These are phyloP conservation scores for Trichoderma aggressivum DNA, from an alignment of 2,329 filamentous ascomycete species.

Conservation along the genomic window DNA sequence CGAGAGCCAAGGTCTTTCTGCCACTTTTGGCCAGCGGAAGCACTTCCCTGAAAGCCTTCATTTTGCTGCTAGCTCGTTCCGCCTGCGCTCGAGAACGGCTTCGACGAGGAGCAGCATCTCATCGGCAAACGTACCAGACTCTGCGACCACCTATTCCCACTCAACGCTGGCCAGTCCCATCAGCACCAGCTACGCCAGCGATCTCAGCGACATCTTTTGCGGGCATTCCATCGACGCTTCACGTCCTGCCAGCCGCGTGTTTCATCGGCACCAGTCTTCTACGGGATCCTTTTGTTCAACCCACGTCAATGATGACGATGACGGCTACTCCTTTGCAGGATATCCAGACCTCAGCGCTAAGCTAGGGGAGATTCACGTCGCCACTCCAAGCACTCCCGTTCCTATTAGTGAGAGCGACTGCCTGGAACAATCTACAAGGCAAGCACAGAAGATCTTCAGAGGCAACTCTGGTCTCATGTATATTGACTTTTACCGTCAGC, in stretches of 20 bases:
- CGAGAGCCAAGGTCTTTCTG: constrained; percentile 13
- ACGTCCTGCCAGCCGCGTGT: constrained; percentile 28
- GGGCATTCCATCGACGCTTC: constrained; percentile 26
- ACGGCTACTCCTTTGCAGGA: constrained; percentile 27
- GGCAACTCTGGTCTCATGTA: neutral
- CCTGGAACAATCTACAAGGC: constrained; percentile 11
- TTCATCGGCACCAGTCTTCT: constrained; percentile 34
- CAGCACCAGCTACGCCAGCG: constrained; percentile 36
- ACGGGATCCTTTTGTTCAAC: constrained; percentile 37
- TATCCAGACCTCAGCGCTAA: constrained; percentile 25
- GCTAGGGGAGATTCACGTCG: constrained; percentile 17
- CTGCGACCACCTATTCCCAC: constrained; percentile 37
- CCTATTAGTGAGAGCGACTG: constrained; percentile 2
- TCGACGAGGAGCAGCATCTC: constrained; percentile 39
- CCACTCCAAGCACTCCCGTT: constrained; percentile 14
- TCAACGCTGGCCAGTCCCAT: constrained; percentile 36
- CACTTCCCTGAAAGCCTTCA: constrained; percentile 33
- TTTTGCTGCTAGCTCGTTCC: constrained; percentile 28
- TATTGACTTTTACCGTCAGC: constrained; percentile 17
- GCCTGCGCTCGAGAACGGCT: constrained; percentile 35
- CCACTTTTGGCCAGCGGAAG: constrained; percentile 20
- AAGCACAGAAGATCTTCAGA: constrained; percentile 5
- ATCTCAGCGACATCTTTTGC: constrained; percentile 34
- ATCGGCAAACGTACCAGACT: constrained; percentile 38
- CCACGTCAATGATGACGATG: constrained; percentile 37